Conservation (phyloP, 257 asterid species). For the Nyctanthes arbortristis region DNA sequence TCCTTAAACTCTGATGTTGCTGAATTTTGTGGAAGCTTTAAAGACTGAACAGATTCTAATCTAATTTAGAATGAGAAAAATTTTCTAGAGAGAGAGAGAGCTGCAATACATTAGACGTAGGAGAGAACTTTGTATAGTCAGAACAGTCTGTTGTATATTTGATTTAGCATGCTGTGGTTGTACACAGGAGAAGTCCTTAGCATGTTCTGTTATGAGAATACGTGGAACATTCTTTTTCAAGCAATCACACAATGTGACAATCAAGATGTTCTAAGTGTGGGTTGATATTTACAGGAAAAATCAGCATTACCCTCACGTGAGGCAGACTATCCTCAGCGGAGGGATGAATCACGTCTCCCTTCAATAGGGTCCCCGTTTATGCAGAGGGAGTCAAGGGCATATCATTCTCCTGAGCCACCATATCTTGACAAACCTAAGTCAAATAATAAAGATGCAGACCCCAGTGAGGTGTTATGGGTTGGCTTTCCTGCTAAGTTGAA, state of each 20-base stretch:
- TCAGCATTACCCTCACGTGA: slow-evolving; percentile 50
- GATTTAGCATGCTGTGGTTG: slow-evolving; percentile 1
- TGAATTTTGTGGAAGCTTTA: neutral
- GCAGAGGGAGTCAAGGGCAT: slow-evolving; percentile 63
- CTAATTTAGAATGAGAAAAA: neutral
- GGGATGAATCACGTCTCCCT: slow-evolving; percentile 50
- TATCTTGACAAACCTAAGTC: slow-evolving; percentile 56
- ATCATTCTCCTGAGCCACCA: slow-evolving; percentile 53
- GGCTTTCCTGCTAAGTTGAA: slow-evolving; percentile 89
- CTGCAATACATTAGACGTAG: neutral
- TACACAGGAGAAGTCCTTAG: neutral
- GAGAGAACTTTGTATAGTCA: neutral
- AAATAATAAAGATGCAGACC: slow-evolving; percentile 63
- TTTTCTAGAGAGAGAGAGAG: no score
- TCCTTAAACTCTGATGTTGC: neutral
- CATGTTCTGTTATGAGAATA: neutral
- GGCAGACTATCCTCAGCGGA: slow-evolving; percentile 51
- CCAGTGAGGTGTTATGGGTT: slow-evolving; percentile 90
- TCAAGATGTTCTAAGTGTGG: slow-evolving; percentile 32
- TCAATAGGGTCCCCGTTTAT: slow-evolving; percentile 58
- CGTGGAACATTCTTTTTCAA: slow-evolving; percentile 6
- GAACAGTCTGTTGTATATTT: neutral
- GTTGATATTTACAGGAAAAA: slow-evolving; percentile 71
- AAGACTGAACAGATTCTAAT: neutral
- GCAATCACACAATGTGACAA: slow-evolving; percentile 15